phyloP scores from a whole-genome alignment of 768 basidiomycete genomes.

The Mycena indigotica region DNA sequence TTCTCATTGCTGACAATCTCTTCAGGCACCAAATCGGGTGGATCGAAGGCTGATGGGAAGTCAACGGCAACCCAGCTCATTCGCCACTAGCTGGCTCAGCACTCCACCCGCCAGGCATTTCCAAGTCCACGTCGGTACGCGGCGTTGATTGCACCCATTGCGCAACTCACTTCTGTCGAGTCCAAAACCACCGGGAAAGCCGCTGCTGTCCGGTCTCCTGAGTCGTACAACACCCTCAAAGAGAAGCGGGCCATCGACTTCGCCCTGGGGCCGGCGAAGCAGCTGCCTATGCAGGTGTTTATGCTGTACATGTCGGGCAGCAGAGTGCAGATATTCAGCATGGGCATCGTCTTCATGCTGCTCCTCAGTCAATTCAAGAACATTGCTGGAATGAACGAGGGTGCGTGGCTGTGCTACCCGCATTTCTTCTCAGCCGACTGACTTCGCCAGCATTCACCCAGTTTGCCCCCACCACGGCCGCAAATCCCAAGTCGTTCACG shows the following conservation, averaged over 20 bases:
- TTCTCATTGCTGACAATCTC: too few relatives aligned
- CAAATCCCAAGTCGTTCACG: constrained; percentile 47
- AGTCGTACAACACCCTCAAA: constrained; percentile 68
- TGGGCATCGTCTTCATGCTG: constrained; percentile 95
- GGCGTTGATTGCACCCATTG: not conserved
- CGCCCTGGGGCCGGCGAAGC: constrained; percentile 83
- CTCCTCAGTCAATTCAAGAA: constrained; percentile 86
- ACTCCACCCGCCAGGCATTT: constrained; percentile 70
- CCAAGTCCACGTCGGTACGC: constrained; percentile 45
- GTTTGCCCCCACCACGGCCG: constrained; percentile 68
- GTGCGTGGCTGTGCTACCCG: constrained; percentile 45
- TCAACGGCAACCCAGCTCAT: too few relatives aligned
- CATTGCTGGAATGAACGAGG: constrained; percentile 72
- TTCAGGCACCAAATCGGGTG: too few relatives aligned
- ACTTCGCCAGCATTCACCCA: constrained; percentile 61
- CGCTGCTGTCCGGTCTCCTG: constrained; percentile 36
- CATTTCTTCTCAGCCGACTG: not conserved
- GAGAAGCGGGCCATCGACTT: constrained; percentile 85
- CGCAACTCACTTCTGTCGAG: constrained; percentile 32
- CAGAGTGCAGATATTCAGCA: constrained; percentile 94
- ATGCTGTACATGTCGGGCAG: constrained; percentile 99
- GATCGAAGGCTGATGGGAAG: too few relatives aligned
- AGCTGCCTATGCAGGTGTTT: constrained; percentile 94
- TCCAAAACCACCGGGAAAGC: constrained; percentile 41
- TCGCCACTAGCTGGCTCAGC: too few relatives aligned